Evolutionary conservation across 768 basidiomycete genomes (phyloP), one percentile per base, ranked within the genome.

Genomic region (Royoungia palumana): DNA sequence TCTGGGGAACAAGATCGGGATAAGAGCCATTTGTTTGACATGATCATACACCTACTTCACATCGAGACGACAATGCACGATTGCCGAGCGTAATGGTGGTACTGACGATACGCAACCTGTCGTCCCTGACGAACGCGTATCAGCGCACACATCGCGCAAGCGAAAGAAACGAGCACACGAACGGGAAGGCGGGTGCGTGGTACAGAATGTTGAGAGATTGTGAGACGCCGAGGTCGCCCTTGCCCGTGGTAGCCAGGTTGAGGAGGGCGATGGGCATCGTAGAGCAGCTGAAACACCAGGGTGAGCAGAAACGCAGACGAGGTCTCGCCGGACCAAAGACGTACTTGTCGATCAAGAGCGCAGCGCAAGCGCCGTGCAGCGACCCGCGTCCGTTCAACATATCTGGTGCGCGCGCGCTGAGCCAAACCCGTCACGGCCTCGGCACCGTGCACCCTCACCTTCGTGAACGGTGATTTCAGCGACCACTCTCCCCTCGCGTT

Each of bases 281-380:
- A 6, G 82, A 78, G 44, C 82, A 80, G 19, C 80, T 82, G 39
- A n/a, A n/a, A n/a, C n/a, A n/a, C n/a, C n/a, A n/a, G n/a, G 2
- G 19, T 0, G 30, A 12, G 28, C 2, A 34, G n/a, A 6, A 22
- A 10, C 6, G 17, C 22, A 35, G 24, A 7, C 41, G n/a, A 7
- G 16, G 39, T 0, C 5, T 8, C 24, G 24, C 8, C 5, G n/a
- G n/a, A 2, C 16, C 19, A 19, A 12, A 40, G 16, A 70, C 75
- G 24, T 38, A 77, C 81, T 73, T 55, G 61, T 83, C 81, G 35
- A 82, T 72, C 5, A 83, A 62, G 44, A 75, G 71, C 0, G 77
- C 80, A 3, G 75, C 70, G 53, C 81, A 83, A 17, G 74, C 80
- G 22, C 81, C 81, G 40, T 83, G 82, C 1, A 83, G 55, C 35